Evolutionary conservation across 164 flowering plant genomes (phyloP).

Genomic region (Aristolochia contorta): DNA sequence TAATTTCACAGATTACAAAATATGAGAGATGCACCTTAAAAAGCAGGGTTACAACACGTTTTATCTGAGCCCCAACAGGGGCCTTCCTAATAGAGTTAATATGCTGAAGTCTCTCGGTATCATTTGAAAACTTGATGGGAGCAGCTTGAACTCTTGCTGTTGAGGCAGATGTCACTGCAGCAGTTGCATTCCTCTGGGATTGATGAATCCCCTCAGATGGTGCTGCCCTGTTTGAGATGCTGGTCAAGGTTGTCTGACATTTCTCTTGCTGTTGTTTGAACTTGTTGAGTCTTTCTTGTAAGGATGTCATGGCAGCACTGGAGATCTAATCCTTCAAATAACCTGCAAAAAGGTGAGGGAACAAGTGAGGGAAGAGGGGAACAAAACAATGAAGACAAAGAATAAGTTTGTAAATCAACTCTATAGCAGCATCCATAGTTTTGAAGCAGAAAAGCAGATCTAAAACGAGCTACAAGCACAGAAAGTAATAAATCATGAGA

Average conservation of each 20-base stretch:
- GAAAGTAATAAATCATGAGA: no score
- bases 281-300: slow-evolving; percentile 36
- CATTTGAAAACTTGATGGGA: slow-evolving; percentile 31
- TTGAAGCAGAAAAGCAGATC: no score
- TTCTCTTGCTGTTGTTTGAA: slow-evolving; percentile 62
- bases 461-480: no score
- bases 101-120: slow-evolving; percentile 30
- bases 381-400: no score
- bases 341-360: no score
- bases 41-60: slow-evolving; percentile 56
- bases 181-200: slow-evolving; percentile 20
- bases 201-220: slow-evolving; percentile 15
- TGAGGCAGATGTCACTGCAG: slow-evolving; percentile 10
- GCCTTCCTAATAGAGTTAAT: slow-evolving; percentile 50
- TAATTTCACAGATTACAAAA: neutral
- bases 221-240: slow-evolving; percentile 30
- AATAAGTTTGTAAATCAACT: no score
- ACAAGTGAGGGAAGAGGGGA: no score
- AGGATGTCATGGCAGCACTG: slow-evolving; percentile 1
- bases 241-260: slow-evolving; percentile 44
- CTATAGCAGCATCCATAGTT: no score
- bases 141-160: slow-evolving; percentile 24
- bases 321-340: neutral
- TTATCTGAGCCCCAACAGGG: slow-evolving; percentile 66
- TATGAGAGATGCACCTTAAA: slow-evolving; percentile 30